Conservation (phyloP, 192 early-diverging fungal genomes). For the Kickxella alabastrina region DNA sequence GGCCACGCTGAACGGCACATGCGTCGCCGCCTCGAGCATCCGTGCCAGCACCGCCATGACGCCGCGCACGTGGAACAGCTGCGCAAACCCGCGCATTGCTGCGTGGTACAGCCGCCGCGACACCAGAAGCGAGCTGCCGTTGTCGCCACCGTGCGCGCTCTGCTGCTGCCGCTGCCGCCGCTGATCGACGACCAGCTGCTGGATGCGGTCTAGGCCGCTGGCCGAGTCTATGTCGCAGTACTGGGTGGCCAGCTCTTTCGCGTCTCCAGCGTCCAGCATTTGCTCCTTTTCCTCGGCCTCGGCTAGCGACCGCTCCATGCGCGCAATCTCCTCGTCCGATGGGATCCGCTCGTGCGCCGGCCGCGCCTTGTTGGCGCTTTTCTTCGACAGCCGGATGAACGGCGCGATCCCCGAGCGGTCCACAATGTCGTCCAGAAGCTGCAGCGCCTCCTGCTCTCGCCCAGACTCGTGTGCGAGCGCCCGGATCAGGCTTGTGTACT, state of each 20-base stretch:
- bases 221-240: too few species aligned
- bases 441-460: constrained; percentile 30
- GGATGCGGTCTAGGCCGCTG: constrained; percentile 8
- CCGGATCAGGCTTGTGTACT: constrained; percentile 39
- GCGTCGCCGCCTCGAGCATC: constrained; percentile 43
- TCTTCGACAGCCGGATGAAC: constrained; percentile 15
- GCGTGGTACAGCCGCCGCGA: constrained; percentile 45
- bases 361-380: background rate
- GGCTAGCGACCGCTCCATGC: constrained; percentile 22
- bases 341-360: constrained; percentile 18
- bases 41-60: constrained; percentile 38
- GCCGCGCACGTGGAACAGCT: constrained; percentile 43
- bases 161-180: constrained; percentile 11
- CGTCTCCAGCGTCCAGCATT: background rate
- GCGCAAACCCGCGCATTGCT: constrained; percentile 48
- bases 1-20: constrained; percentile 34
- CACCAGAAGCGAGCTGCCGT: constrained; percentile 3
- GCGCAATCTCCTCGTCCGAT: constrained; percentile 39
- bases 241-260: background rate
- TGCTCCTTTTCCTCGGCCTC: constrained; percentile 4
- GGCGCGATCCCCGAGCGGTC: constrained; percentile 33
- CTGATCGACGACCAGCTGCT: constrained; percentile 21
- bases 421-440: constrained; percentile 42
- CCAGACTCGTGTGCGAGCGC: constrained; percentile 37
- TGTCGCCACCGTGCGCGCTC: background rate